Evolutionary conservation across 2,329 filamentous ascomycete species (phyloP).

Genomic region (Colletotrichum karsti): DNA sequence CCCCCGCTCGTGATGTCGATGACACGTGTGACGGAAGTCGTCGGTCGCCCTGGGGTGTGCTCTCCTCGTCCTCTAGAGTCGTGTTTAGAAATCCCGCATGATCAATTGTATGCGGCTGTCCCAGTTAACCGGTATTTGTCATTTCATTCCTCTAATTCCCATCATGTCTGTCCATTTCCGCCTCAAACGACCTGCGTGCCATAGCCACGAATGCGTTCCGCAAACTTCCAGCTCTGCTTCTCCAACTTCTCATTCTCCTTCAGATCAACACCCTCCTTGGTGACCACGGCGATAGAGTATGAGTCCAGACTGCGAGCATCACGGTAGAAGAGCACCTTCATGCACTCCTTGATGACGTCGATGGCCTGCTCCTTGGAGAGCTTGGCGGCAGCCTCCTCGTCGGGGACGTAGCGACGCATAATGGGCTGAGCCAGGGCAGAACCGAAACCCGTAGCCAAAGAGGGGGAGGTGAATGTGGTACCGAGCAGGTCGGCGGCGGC

Average conservation of each 20-base stretch:
- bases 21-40: background rate
- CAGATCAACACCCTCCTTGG: slow-evolving; percentile 86
- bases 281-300: slow-evolving; percentile 92
- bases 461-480: slow-evolving; percentile 88
- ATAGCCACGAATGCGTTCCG: slow-evolving; percentile 93
- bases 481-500: slow-evolving; percentile 92
- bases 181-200: slow-evolving; percentile 79
- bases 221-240: slow-evolving; percentile 97
- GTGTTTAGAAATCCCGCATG: background rate
- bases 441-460: slow-evolving; percentile 92
- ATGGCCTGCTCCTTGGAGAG: slow-evolving; percentile 83
- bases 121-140: slow-evolving; percentile 8
- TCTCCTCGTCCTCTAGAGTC: background rate
- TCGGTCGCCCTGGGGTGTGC: background rate
- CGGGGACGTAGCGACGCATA: slow-evolving; percentile 82
- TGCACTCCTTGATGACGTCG: slow-evolving; percentile 85
- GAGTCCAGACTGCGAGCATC: slow-evolving; percentile 92
- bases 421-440: slow-evolving; percentile 93
- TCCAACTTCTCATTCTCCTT: slow-evolving; percentile 89
- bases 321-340: slow-evolving; percentile 98
- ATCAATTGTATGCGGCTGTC: background rate
- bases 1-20: background rate
- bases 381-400: slow-evolving; percentile 79
- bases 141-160: slow-evolving; percentile 13
- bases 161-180: background rate